Evolutionary conservation across 495 filamentous ascomycete species (phyloP).

Genomic region (Annulohypoxylon bovei): DNA sequence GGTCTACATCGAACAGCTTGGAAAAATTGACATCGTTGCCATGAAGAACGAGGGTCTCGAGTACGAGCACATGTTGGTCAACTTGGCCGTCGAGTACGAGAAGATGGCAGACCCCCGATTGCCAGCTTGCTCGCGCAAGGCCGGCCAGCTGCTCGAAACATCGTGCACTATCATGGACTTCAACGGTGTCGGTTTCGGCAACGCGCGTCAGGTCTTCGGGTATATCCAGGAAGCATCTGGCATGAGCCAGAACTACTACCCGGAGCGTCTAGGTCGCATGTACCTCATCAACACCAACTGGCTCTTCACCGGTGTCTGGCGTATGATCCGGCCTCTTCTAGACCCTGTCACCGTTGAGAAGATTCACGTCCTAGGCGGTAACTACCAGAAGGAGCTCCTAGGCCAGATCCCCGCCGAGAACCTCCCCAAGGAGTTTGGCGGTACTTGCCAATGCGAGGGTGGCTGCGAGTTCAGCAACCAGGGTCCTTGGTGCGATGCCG

Average conservation of each 20-base stretch:
- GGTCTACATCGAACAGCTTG: constrained; percentile 95
- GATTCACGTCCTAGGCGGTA: constrained; percentile 87
- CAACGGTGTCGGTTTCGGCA: constrained; percentile 88
- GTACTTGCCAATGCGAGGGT: constrained; percentile 80
- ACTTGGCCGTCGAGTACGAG: constrained; percentile 97
- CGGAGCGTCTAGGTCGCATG: constrained; percentile 84
- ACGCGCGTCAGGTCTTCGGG: constrained; percentile 77
- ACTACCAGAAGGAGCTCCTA: constrained; percentile 85
- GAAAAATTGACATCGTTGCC: constrained; percentile 87
- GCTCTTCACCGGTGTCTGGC: constrained; percentile 87
- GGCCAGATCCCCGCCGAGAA: constrained; percentile 90
- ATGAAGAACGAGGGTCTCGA: constrained; percentile 93
- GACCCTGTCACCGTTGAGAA: constrained; percentile 96
- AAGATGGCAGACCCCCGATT: constrained; percentile 91
- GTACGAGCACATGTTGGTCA: constrained; percentile 90
- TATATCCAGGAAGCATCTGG: constrained; percentile 74
- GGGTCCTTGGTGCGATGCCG: constrained; percentile 88
- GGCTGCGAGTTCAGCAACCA: constrained; percentile 89
- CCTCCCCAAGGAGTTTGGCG: constrained; percentile 87
- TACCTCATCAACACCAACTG: constrained; percentile 98
- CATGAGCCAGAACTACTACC: constrained; percentile 96
- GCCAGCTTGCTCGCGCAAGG: constrained; percentile 94
- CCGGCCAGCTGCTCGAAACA: constrained; percentile 89
- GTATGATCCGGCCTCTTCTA: constrained; percentile 86
- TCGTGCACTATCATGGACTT: constrained; percentile 98